Percentiles rank a stretch among this genome's conserved stretches.
These are phyloP conservation scores for Bipolaris victoriae DNA, from an alignment of 2,329 filamentous ascomycete species.

Conservation along the genomic window DNA sequence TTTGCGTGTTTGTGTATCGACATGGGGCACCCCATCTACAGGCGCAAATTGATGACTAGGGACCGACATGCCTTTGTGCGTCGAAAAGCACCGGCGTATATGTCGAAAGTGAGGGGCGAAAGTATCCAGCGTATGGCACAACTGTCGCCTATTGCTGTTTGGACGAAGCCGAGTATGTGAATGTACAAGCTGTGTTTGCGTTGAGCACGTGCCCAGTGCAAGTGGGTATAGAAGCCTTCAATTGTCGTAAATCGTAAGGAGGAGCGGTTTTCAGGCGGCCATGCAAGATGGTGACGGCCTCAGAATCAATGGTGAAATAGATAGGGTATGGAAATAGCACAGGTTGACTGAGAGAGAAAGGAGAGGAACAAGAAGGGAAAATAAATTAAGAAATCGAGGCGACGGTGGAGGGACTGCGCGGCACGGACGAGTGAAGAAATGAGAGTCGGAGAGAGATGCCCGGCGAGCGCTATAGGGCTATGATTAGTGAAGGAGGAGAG, in stretches of 20 bases:
- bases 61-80: slow-evolving; percentile 35
- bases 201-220: neutral
- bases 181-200: neutral
- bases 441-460: slow-evolving; percentile 29
- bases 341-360: slow-evolving; percentile 15
- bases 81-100: slow-evolving; percentile 36
- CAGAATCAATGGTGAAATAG: slow-evolving; percentile 14
- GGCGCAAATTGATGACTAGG: slow-evolving; percentile 22
- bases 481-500: slow-evolving; percentile 21
- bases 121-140: slow-evolving; percentile 27
- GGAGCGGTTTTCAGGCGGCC: slow-evolving; percentile 13
- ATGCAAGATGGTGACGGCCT: slow-evolving; percentile 10
- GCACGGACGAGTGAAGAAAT: slow-evolving; percentile 25
- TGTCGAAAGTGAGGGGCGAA: slow-evolving; percentile 31
- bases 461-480: slow-evolving; percentile 29
- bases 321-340: slow-evolving; percentile 7
- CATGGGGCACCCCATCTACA: slow-evolving; percentile 32
- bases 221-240: neutral
- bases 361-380: slow-evolving; percentile 19
- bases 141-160: neutral
- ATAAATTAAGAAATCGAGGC: slow-evolving; percentile 33
- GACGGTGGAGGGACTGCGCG: slow-evolving; percentile 13
- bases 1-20: slow-evolving; percentile 43
- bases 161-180: neutral
- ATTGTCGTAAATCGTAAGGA: neutral